Evolutionary conservation across 768 basidiomycete species (phyloP), one percentile per base, ranked within the genome.

Genomic region (Auriscalpium orientale): DNA sequence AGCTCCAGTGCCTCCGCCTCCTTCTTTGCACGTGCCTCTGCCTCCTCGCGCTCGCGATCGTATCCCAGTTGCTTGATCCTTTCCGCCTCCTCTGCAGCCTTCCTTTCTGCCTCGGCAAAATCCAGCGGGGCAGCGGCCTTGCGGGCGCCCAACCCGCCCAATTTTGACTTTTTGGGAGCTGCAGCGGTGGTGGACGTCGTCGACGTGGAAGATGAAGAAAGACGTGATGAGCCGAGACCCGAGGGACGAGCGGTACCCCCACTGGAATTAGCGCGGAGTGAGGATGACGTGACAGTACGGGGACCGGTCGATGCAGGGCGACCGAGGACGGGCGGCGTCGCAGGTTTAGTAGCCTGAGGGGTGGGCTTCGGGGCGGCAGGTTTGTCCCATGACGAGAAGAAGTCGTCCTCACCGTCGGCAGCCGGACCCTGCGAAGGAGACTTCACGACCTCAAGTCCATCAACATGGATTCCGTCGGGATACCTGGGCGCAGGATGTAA

Each of bases 311-410:
- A 60, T 15, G n/a, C 46, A 34, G 55, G 13, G 28, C 59, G 56
- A 40, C 58, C 59, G 34, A 57, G 53, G 16, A 46, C 49, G 16
- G 59, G 56, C 12, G 56, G 61, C 16, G 54, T 43, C 11, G 53
- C 3, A 2, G 59, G 55, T n/a, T 50, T 58, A 37, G 57, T 15
- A 4, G 68, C 47, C 2, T 68, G 49, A 15, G 64, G 13, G 28
- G 61, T 21, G 8, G 76, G 56, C 56, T 73, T 71, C 22, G 67
- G 58, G 0, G 67, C 54, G 13, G 71, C 72, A 1, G 91, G 87
- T 68, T 95, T 95, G 60, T 95, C 93, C 95, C 95, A 98, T 28
- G 91, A 89, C 48, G 91, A 85, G 73, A 98, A 99, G 72, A 99
- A 99, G 68, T 98, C 95, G 9, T 97, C 95, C 52, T 92, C 92